A percentile compares a stretch with the other conserved stretches of the same genome.
Conservation (phyloP, 1,284 basidiomycete species). For the Puccinia hordei region DNA sequence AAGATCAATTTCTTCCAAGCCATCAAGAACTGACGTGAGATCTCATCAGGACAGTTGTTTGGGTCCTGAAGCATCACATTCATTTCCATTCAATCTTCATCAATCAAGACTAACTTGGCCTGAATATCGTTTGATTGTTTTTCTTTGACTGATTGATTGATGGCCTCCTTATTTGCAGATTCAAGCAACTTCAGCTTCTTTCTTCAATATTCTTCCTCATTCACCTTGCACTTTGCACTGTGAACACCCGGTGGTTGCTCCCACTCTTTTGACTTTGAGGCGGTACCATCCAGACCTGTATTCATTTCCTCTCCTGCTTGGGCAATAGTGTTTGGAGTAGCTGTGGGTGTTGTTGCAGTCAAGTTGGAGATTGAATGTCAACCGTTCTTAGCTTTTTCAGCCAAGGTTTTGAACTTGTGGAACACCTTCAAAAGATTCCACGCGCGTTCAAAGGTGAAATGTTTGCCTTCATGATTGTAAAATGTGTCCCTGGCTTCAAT, state of each 20-base stretch:
- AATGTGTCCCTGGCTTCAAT: too few relatives aligned
- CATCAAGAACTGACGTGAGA: neutral
- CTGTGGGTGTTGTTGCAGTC: too few relatives aligned
- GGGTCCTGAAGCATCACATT: neutral
- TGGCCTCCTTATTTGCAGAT: neutral
- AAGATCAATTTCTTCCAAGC: neutral
- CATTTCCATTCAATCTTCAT: neutral
- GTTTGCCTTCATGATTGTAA: too few relatives aligned
- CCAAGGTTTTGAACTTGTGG: too few relatives aligned
- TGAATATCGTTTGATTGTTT: neutral
- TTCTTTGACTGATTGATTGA: neutral
- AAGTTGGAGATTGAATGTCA: too few relatives aligned
- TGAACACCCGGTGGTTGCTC: neutral
- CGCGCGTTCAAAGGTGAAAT: too few relatives aligned
- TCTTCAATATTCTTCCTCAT: neutral
- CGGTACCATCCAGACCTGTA: too few relatives aligned
- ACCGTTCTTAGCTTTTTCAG: too few relatives aligned
- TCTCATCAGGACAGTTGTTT: neutral
- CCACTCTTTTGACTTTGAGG: neutral
- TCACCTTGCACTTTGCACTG: neutral
- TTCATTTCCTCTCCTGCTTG: too few relatives aligned
- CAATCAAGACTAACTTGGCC: neutral
- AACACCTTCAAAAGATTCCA: too few relatives aligned
- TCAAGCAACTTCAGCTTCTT: too few relatives aligned
- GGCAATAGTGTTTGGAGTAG: too few relatives aligned